Base-by-base conservation (phyloP, 2,329 filamentous ascomycete genomes). In the Colletotrichum scovillei region DNA sequence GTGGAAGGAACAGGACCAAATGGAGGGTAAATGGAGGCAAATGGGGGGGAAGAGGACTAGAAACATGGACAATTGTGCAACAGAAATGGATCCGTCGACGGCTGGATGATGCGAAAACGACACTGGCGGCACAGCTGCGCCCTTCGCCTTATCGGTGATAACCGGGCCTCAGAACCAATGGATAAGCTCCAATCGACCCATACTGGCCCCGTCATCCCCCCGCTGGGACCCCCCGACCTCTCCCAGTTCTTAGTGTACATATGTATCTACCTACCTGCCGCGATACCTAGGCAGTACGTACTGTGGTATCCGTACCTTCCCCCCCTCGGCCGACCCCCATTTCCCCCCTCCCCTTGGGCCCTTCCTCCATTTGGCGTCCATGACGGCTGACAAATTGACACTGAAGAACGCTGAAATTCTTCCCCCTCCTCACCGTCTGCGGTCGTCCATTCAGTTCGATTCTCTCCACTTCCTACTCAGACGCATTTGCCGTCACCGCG, bases 391-490 rank as follows among this genome's bases (percentile, higher is more conserved):
- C 72, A 74, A 74, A 74, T 74, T 74, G 72, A 74, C 66, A 38
- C 64, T 60, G 52, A 70, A 73, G 68, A 64, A 58, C 72, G 67
- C 68, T 72, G 72, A 55, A 72, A 69, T 69, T 72, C 68, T 68
- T 67, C 73, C 76, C 76, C 76, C 67, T 69, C 67, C 67, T 66
- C 67, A 67, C 64, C 67, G 63, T 75, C 72, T 70, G 72, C 69
- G 11, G 42, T 56, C 66, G 46, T 68, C 67, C 57, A 60, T 69
- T 38, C 60, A 66, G 60, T 73, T 72, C 66, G 72, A 67, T 67
- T 72, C 67, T 73, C 67, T 69, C 69, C 69, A 69, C 69, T 67
- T 62, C 73, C 55, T 28, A 26, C 71, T 65, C 63, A 69, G 68
- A 60, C 42, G 56, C 67, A 63, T 49, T 32, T 60, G 30, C 62